Percentiles rank a stretch among this genome's conserved stretches.
These are phyloP conservation scores for Cystobasidium tubakii DNA, from an alignment of 768 basidiomycete genomes.

Conservation along the genomic window DNA sequence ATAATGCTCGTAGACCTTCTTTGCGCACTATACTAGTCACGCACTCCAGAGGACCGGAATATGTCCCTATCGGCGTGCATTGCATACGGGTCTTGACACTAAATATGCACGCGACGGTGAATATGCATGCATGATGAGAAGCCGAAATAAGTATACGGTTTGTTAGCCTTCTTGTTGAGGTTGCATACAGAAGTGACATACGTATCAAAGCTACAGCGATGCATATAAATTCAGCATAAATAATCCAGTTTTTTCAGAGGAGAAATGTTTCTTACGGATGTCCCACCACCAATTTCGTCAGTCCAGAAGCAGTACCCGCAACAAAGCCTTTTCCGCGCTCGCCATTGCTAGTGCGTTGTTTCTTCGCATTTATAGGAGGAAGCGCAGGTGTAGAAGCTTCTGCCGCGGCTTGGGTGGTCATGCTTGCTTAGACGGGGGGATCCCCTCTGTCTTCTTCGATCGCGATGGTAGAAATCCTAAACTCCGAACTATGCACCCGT, in stretches of 20 bases:
- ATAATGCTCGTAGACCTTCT: constrained; percentile 61
- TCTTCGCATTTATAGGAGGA: neutral
- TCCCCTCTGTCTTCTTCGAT: neutral
- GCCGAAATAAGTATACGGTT: too few relatives aligned
- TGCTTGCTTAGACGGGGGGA: neutral
- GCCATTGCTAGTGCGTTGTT: neutral
- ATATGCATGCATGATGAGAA: neutral
- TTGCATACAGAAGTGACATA: too few relatives aligned
- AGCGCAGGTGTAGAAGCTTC: neutral
- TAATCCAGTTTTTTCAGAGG: neutral
- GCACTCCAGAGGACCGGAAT: constrained; percentile 61
- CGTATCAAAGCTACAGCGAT: constrained; percentile 4
- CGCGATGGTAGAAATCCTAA: neutral
- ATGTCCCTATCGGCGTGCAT: constrained; percentile 62
- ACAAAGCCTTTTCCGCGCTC: constrained; percentile 39
- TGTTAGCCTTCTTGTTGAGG: too few relatives aligned
- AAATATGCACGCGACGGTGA: neutral
- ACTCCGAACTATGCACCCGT: neutral
- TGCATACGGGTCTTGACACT: constrained; percentile 69
- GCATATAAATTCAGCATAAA: neutral
- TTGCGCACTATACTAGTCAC: constrained; percentile 58
- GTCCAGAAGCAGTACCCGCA: constrained; percentile 41
- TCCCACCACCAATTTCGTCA: constrained; percentile 43
- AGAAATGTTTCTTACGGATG: neutral
- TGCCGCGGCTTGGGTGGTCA: neutral